Percentiles rank a stretch among this genome's conserved stretches.
phyloP scores from a whole-genome alignment of 257 asterid species.

The Petunia axillaris region DNA sequence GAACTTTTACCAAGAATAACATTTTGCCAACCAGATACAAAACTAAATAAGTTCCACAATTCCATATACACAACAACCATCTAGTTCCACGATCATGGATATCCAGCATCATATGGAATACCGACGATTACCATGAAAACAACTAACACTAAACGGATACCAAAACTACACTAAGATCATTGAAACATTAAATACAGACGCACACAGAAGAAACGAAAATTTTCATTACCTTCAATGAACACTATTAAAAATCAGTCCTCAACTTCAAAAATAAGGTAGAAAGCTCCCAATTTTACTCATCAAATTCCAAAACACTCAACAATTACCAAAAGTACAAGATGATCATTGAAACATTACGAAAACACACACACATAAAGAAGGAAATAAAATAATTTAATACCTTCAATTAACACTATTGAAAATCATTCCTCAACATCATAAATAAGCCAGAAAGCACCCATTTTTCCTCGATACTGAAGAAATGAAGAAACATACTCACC shows the following conservation, averaged over 20 bases:
- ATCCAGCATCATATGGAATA: background rate
- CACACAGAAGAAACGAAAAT: too few relatives aligned
- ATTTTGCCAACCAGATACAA: background rate
- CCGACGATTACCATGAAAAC: background rate
- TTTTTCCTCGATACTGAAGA: background rate
- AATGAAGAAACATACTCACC: too few relatives aligned
- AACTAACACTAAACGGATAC: background rate
- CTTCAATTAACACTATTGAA: constrained; percentile 2
- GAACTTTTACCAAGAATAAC: background rate
- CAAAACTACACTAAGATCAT: background rate
- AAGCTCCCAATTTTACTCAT: background rate
- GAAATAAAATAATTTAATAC: background rate
- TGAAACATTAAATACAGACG: too few relatives aligned
- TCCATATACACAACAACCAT: background rate
- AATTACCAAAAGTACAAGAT: background rate
- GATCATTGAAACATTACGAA: too few relatives aligned
- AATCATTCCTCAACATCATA: background rate
- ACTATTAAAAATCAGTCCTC: too few relatives aligned
- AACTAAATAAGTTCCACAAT: background rate
- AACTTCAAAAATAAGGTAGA: too few relatives aligned
- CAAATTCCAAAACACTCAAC: background rate
- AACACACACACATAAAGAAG: background rate
- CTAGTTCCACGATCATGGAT: background rate
- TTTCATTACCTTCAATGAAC: too few relatives aligned
- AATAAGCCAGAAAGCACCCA: background rate